Conservation (phyloP, 2,329 filamentous ascomycete species). For the Clonostachys chloroleuca region DNA sequence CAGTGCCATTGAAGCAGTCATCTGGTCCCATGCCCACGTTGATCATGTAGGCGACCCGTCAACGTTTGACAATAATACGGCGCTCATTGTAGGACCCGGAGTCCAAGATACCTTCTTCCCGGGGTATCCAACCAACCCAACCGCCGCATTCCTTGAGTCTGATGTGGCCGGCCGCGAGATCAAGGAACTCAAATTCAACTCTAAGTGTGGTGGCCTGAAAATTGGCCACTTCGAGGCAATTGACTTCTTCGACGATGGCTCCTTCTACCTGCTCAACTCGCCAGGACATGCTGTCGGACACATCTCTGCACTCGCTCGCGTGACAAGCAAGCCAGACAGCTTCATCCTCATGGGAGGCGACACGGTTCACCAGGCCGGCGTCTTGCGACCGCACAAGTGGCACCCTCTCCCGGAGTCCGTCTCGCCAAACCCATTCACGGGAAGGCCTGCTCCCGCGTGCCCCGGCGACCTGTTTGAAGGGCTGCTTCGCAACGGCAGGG, state of each 20-base stretch:
- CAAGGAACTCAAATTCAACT: slow-evolving; percentile 16
- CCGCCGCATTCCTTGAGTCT: no score
- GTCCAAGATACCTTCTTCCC: not conserved
- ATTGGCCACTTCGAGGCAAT: slow-evolving; percentile 30
- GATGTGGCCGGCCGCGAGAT: slow-evolving; percentile 16
- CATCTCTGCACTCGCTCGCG: slow-evolving; percentile 32
- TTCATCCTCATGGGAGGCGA: slow-evolving; percentile 38
- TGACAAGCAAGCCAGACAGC: slow-evolving; percentile 19
- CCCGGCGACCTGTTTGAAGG: not conserved
- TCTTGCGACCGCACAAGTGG: slow-evolving; percentile 25
- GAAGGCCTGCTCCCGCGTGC: not conserved
- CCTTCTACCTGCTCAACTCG: slow-evolving; percentile 32
- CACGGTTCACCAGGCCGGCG: slow-evolving; percentile 31
- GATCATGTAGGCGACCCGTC: not conserved
- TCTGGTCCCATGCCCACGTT: not conserved
- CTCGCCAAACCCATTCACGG: slow-evolving; percentile 1
- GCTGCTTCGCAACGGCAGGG: not conserved
- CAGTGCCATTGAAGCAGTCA: not conserved
- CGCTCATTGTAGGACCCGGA: not conserved
- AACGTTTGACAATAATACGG: not conserved
- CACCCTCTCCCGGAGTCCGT: slow-evolving; percentile 22
- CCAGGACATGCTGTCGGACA: slow-evolving; percentile 34
- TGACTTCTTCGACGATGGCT: slow-evolving; percentile 36
- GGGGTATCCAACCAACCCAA: not conserved
- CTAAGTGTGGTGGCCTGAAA: slow-evolving; percentile 8